These are phyloP conservation scores for Solanum sitiens DNA, from an alignment of 257 asterid genomes.

Conservation along the genomic window DNA sequence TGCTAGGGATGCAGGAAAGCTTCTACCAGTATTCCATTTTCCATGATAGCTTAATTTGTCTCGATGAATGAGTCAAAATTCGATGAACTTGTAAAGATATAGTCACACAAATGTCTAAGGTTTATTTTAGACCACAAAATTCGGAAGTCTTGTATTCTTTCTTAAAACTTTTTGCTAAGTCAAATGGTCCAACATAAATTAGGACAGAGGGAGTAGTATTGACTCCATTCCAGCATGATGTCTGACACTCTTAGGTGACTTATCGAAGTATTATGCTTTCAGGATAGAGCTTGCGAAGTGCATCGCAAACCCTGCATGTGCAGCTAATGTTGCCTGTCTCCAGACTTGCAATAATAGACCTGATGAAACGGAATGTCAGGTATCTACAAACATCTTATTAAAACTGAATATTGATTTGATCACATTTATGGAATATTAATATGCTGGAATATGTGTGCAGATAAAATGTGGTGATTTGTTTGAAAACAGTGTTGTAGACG, in stretches of 20 bases:
- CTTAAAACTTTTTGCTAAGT: no score
- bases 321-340: conserved; percentile 88
- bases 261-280: background rate
- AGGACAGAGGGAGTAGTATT: background rate
- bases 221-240: background rate
- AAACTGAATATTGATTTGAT: background rate
- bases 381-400: conserved; percentile 2
- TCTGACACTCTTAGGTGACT: background rate
- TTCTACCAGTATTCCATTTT: background rate
- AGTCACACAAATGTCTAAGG: no score
- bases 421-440: background rate
- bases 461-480: conserved; percentile 93
- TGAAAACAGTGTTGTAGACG: conserved; percentile 75
- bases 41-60: background rate
- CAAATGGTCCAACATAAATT: no score
- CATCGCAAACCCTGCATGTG: conserved; percentile 86
- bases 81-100: background rate
- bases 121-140: no score
- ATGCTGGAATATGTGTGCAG: conserved; percentile 29
- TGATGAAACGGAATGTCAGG: conserved; percentile 98
- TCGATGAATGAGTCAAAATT: background rate
- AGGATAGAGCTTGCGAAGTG: conserved; percentile 91
- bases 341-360: conserved; percentile 93
- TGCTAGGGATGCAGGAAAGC: background rate
- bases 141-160: no score